phyloP scores from a whole-genome alignment of 768 basidiomycete species.

The Russula sp. region DNA sequence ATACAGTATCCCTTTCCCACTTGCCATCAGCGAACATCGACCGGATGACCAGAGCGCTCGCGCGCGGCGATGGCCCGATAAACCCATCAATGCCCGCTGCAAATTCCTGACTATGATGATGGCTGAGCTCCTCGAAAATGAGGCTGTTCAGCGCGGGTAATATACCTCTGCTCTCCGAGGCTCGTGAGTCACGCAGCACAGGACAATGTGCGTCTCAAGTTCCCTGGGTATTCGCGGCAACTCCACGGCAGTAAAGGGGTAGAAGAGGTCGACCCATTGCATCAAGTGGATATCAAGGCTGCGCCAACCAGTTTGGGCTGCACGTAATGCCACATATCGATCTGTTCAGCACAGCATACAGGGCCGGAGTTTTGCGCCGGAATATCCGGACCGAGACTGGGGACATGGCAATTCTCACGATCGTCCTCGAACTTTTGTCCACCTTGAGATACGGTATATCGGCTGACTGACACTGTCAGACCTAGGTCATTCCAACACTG shows the following conservation, averaged over 20 bases:
- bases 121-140: background rate
- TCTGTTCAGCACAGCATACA: too few species aligned
- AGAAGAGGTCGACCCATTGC: conserved; percentile 3
- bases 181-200: background rate
- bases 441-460: too few species aligned
- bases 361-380: background rate
- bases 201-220: background rate
- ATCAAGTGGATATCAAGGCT: too few species aligned
- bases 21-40: background rate
- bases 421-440: too few species aligned
- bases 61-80: conserved; percentile 1
- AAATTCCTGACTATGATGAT: background rate
- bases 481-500: too few species aligned
- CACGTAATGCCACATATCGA: too few species aligned
- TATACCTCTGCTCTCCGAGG: background rate
- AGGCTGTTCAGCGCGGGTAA: conserved; percentile 14
- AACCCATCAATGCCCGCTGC: background rate
- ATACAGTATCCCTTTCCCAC: background rate
- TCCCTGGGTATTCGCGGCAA: background rate
- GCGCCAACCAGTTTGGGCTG: too few species aligned
- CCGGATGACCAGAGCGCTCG: background rate
- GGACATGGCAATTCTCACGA: too few species aligned
- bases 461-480: too few species aligned
- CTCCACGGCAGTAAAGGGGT: conserved; percentile 5
- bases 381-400: too few species aligned